These are phyloP conservation scores for Bryoglossum gracile DNA, from an alignment of 495 filamentous ascomycete genomes.

Conservation along the genomic window DNA sequence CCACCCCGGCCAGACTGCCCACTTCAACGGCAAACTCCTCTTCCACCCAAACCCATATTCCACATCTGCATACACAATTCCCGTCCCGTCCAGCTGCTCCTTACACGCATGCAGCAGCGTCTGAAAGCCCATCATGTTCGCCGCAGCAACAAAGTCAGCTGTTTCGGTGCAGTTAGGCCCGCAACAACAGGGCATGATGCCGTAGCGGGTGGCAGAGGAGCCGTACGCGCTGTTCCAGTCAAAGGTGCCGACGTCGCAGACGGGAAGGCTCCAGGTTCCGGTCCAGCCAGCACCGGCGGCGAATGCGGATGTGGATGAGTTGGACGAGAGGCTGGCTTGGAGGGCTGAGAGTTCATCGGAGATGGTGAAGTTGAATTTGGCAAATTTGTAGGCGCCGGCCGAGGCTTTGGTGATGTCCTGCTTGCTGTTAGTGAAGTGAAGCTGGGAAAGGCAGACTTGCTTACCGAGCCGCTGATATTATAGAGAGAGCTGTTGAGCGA, in stretches of 20 bases:
- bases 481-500: background rate
- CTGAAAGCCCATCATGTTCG: slow-evolving; percentile 3
- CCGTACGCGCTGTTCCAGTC: slow-evolving; percentile 4
- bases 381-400: background rate
- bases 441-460: too few species aligned
- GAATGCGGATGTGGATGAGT: background rate
- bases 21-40: background rate
- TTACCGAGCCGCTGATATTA: slow-evolving; percentile 5
- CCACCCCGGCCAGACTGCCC: background rate
- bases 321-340: background rate
- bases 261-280: slow-evolving; percentile 3
- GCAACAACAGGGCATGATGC: slow-evolving; percentile 1
- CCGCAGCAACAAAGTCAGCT: background rate
- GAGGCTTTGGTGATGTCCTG: slow-evolving; percentile 6
- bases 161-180: slow-evolving; percentile 4
- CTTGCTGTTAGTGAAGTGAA: background rate
- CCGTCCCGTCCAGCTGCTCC: background rate
- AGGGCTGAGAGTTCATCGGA: background rate
- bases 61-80: background rate
- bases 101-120: slow-evolving; percentile 1
- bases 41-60: slow-evolving; percentile 5
- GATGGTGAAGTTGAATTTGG: slow-evolving; percentile 6
- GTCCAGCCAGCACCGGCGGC: background rate
- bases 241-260: slow-evolving; percentile 1
- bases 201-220: background rate